Evolutionary conservation across 1,284 basidiomycete genomes (phyloP).

Genomic region (Fistulina hepatica): DNA sequence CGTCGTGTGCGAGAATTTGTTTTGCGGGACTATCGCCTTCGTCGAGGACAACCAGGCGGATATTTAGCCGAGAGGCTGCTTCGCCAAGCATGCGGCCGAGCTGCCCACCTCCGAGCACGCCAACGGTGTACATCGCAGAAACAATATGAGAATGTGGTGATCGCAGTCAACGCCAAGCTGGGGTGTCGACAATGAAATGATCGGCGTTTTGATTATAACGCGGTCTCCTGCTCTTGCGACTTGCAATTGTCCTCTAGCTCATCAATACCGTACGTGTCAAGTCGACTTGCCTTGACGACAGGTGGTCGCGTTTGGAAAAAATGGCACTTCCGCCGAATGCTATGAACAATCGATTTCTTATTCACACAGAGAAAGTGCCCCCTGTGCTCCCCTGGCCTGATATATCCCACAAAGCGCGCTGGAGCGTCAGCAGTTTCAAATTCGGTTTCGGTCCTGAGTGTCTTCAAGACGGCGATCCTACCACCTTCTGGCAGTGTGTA

Average conservation of each 20-base stretch:
- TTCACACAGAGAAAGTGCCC: no score
- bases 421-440: constrained; percentile 97
- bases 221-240: no score
- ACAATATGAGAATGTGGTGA: constrained; percentile 8
- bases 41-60: constrained; percentile 85
- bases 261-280: no score
- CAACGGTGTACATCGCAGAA: constrained; percentile 6
- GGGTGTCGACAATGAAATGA: background rate
- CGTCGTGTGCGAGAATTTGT: constrained; percentile 56
- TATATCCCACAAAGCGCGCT: constrained; percentile 77
- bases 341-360: no score
- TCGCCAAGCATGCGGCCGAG: constrained; percentile 96
- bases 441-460: constrained; percentile 94
- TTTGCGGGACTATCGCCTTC: constrained; percentile 83
- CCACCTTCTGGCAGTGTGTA: constrained; percentile 97
- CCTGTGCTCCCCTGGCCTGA: constrained; percentile 70
- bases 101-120: constrained; percentile 84
- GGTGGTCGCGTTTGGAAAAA: no score
- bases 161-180: background rate
- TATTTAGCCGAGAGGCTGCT: constrained; percentile 81
- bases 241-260: no score
- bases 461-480: constrained; percentile 77
- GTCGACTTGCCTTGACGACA: no score
- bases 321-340: no score
- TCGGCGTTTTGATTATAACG: no score